Evolutionary conservation across 1,139 yeast species (phyloP), one percentile per base, ranked within the genome.

Genomic region (Taphrina communis): DNA sequence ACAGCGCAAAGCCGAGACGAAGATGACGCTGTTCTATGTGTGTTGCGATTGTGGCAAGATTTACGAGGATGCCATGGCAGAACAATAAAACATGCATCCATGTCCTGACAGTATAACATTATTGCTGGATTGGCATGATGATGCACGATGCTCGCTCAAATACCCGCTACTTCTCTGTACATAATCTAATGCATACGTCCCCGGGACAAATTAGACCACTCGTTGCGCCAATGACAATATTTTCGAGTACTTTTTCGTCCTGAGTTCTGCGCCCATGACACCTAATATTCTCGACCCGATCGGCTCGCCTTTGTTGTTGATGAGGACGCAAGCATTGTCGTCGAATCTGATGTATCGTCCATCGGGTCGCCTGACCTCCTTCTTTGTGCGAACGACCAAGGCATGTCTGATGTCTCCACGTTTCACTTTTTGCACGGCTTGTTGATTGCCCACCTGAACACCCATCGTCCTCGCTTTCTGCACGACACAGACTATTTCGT

Each of bases 351-450:
- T 84, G 35, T 87, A 86, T 7, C 96, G 84, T 1, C 99, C 99
- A 77, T 95, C 98, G 1, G 88, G 84, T 77, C 99, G 86, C 77
- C 85, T 85, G 71, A 88, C 86, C 44, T 92, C 93, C 73, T 94
- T 93, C 80, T 88, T 91, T 1, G 97, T 91, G 78, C 99, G 88
- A 31, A 92, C 98, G 58, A 94, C 90, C 36, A 94, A 93, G 6
- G 98, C 99, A 77, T 96, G 96, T 72, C 96, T 88, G 66, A 94
- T 91, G 76, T 94, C 99, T 75, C 98, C 97, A 80, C 96, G 88
- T 79, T 93, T 90, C 58, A 93, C 97, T 78, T 95, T 84, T 57
- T 70, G 72, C 11, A 89, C 82, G 68, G 89, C 86, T 70, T 90
- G 91, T 1, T 89, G 84, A 12, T 59, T 58, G 14, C 70, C 66